Evolutionary conservation across 2,329 filamentous ascomycete species (phyloP).

Genomic region (Fonsecaea erecta): DNA sequence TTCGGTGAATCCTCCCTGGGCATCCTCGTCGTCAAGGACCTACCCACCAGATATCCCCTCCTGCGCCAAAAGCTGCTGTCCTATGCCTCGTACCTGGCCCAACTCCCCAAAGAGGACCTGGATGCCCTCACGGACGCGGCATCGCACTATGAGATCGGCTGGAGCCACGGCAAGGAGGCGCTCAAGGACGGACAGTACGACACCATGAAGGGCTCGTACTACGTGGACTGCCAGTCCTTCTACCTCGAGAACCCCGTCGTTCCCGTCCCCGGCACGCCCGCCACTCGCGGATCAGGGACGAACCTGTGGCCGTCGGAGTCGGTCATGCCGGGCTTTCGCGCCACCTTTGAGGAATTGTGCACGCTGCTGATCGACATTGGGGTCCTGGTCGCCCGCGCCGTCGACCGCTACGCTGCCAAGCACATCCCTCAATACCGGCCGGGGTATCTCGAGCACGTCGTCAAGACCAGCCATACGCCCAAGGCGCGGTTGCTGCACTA

Average conservation of each 20-base stretch:
- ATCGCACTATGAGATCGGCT: conserved; percentile 66
- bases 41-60: conserved; percentile 71
- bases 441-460: conserved; percentile 79
- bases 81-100: conserved; percentile 86
- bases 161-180: conserved; percentile 68
- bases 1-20: conserved; percentile 90
- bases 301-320: conserved; percentile 77
- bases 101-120: conserved; percentile 73
- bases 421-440: conserved; percentile 77
- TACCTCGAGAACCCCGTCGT: conserved; percentile 41
- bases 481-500: conserved; percentile 93
- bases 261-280: conserved; percentile 38
- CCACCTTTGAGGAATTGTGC: conserved; percentile 75
- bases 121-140: conserved; percentile 51
- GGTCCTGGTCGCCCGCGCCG: conserved; percentile 83
- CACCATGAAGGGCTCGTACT: conserved; percentile 67
- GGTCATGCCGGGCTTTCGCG: conserved; percentile 75
- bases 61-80: conserved; percentile 76
- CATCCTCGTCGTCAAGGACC: conserved; percentile 87
- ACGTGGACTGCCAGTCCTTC: conserved; percentile 62
- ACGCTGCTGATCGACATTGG: conserved; percentile 85
- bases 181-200: conserved; percentile 65
- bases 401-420: conserved; percentile 79
- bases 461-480: conserved; percentile 80
- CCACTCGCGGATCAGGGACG: conserved; percentile 60